Evolutionary conservation across 345 rosid species (phyloP).

Genomic region (Acer negundo): DNA sequence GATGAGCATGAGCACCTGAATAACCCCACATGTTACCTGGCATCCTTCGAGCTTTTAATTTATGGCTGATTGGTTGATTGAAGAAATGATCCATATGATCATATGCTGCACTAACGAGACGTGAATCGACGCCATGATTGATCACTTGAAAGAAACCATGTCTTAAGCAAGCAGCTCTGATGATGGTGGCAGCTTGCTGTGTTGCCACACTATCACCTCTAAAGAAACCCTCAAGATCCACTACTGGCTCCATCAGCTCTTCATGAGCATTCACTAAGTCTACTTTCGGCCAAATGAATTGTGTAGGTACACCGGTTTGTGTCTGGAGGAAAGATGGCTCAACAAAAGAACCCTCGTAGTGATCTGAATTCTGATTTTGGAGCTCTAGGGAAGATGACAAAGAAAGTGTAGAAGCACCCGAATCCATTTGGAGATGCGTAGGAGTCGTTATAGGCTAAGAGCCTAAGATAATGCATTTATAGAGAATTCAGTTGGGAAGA

Average conservation of each 20-base stretch:
- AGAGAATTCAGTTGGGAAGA: neutral
- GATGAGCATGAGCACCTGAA: slow-evolving; percentile 45
- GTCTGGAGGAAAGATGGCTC: slow-evolving; percentile 30
- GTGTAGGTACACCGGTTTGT: slow-evolving; percentile 27
- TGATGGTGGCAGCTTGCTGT: slow-evolving; percentile 26
- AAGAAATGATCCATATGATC: slow-evolving; percentile 39
- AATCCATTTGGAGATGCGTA: neutral
- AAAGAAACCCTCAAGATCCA: slow-evolving; percentile 50
- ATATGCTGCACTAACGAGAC: slow-evolving; percentile 37
- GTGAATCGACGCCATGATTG: slow-evolving; percentile 54
- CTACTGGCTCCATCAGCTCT: slow-evolving; percentile 42
- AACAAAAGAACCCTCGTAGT: neutral
- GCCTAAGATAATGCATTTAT: slow-evolving; percentile 2
- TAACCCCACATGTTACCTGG: slow-evolving; percentile 42
- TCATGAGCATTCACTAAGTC: slow-evolving; percentile 29
- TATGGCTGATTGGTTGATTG: slow-evolving; percentile 28
- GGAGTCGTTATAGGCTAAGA: neutral
- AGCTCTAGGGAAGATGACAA: slow-evolving; percentile 16
- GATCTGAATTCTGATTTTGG: slow-evolving; percentile 1
- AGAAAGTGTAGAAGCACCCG: neutral
- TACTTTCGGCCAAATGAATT: slow-evolving; percentile 51
- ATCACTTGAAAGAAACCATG: slow-evolving; percentile 72
- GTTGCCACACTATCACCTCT: slow-evolving; percentile 34
- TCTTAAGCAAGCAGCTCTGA: slow-evolving; percentile 48
- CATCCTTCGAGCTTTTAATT: slow-evolving; percentile 31